Evolutionary conservation across 768 basidiomycete species (phyloP).

Genomic region (Collybia sordida): DNA sequence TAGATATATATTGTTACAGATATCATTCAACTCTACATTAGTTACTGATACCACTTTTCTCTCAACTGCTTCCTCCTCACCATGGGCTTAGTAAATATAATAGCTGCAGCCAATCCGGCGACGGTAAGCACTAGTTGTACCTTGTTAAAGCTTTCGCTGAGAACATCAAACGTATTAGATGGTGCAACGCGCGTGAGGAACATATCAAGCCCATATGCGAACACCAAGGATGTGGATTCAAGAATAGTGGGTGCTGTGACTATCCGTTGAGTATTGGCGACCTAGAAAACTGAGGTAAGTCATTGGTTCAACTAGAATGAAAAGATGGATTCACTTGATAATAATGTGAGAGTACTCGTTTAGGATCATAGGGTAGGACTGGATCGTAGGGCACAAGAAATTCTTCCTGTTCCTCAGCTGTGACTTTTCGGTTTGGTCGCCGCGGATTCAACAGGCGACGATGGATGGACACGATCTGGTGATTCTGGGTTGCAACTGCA

Average conservation of each 20-base stretch:
- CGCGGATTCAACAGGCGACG: slow-evolving; percentile 80
- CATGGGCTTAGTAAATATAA: slow-evolving; percentile 80
- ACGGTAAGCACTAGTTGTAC: slow-evolving; percentile 85
- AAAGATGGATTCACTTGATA: slow-evolving; percentile 34
- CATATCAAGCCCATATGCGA: slow-evolving; percentile 86
- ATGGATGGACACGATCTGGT: slow-evolving; percentile 75
- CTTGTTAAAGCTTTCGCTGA: slow-evolving; percentile 93
- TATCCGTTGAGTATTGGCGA: slow-evolving; percentile 67
- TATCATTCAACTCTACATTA: neutral
- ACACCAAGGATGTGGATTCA: slow-evolving; percentile 89
- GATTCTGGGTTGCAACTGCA: slow-evolving; percentile 73
- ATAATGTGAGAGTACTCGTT: slow-evolving; percentile 47
- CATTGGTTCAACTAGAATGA: neutral
- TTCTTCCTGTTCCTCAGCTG: slow-evolving; percentile 80
- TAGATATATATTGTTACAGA: neutral
- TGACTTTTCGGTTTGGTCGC: slow-evolving; percentile 73
- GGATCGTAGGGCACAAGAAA: slow-evolving; percentile 85
- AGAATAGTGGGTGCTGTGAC: slow-evolving; percentile 80
- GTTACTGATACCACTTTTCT: slow-evolving; percentile 69
- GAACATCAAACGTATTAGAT: slow-evolving; percentile 88
- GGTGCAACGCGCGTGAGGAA: slow-evolving; percentile 86
- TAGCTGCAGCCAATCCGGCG: slow-evolving; percentile 66
- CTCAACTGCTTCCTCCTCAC: slow-evolving; percentile 65
- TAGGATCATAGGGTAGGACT: slow-evolving; percentile 69
- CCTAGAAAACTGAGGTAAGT: slow-evolving; percentile 37